Evolutionary conservation across 2,329 filamentous ascomycete species (phyloP).

Genomic region (Pseudocercospora fijiensis): DNA sequence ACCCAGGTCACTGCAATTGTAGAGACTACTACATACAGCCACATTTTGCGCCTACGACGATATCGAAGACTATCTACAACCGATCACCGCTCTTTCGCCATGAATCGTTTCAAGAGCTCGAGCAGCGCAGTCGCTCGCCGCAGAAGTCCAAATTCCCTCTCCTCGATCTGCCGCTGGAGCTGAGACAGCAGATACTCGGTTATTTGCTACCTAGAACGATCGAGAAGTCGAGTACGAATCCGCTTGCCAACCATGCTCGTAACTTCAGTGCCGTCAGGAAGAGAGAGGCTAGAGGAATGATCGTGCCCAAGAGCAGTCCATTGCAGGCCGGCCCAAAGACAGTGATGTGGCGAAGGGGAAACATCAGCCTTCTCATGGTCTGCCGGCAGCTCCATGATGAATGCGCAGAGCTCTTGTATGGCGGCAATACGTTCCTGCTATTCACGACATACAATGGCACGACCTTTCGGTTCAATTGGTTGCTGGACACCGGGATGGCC

Average conservation of each 20-base stretch:
- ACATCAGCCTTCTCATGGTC: constrained; percentile 42
- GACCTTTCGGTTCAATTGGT: constrained; percentile 47
- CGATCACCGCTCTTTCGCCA: constrained; percentile 26
- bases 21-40: constrained; percentile 39
- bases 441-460: constrained; percentile 47
- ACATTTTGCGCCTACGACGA: constrained; percentile 31
- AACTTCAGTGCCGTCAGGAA: constrained; percentile 37
- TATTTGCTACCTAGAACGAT: constrained; percentile 46
- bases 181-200: constrained; percentile 45
- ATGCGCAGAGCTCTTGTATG: constrained; percentile 48
- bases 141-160: constrained; percentile 35
- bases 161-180: constrained; percentile 45
- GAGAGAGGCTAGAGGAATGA: constrained; percentile 30
- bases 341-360: constrained; percentile 46
- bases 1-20: constrained; percentile 40
- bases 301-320: constrained; percentile 19
- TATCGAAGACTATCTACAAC: constrained; percentile 20
- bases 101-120: constrained; percentile 37
- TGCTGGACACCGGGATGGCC: constrained; percentile 43
- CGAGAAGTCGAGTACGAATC: constrained; percentile 28
- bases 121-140: constrained; percentile 36
- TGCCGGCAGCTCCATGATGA: constrained; percentile 48
- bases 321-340: constrained; percentile 11
- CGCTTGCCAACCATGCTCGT: constrained; percentile 31
- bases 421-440: constrained; percentile 48